Percentiles rank a stretch among this genome's conserved stretches.
phyloP scores from a whole-genome alignment of 352 stramenopile genomes.

The Phytophthora litchii region DNA sequence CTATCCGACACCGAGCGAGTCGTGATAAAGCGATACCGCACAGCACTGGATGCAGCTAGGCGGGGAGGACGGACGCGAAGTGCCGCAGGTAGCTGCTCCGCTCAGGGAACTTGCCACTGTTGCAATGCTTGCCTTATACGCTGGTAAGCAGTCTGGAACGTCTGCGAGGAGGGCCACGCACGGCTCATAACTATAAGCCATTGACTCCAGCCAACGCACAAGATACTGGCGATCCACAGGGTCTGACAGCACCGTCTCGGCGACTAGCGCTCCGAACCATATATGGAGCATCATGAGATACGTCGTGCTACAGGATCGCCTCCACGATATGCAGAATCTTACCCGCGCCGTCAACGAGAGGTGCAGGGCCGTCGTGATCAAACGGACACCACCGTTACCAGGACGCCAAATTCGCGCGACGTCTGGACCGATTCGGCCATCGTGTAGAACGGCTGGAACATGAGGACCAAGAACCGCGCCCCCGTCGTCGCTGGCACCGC shows the following conservation, averaged over 20 bases:
- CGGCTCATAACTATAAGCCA: constrained; percentile 3
- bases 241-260: background rate
- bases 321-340: constrained; percentile 5
- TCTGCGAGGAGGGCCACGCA: background rate
- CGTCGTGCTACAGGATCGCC: constrained; percentile 1
- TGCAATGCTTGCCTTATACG: constrained; percentile 12
- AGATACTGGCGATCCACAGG: constrained; percentile 3
- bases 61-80: background rate
- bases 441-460: background rate
- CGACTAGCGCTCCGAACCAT: background rate
- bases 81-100: too few relatives aligned
- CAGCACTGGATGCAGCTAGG: constrained; percentile 2
- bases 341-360: constrained; percentile 5
- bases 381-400: background rate
- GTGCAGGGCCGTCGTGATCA: background rate
- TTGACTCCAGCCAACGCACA: constrained; percentile 8
- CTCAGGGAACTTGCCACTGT: background rate
- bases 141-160: constrained; percentile 7
- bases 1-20: background rate
- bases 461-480: background rate
- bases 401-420: background rate
- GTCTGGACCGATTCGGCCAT: background rate
- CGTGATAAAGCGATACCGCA: background rate
- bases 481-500: background rate
- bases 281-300: background rate